Base-by-base conservation (phyloP, 2,329 filamentous ascomycete genomes). In the Lasiodiplodia sp. region DNA sequence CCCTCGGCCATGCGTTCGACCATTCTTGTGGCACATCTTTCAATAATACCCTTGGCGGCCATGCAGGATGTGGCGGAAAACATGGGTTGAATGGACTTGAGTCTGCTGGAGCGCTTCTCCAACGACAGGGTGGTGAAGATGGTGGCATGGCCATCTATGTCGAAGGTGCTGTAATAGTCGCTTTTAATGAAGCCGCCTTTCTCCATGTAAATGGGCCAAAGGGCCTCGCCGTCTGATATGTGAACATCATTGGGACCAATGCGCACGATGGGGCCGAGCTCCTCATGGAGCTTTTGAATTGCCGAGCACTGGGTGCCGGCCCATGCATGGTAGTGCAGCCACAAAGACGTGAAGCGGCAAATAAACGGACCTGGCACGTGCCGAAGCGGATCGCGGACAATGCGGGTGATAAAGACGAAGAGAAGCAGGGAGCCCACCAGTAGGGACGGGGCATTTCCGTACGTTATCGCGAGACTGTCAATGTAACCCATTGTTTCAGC, bases 141-240 rank as follows among this genome's bases (percentile, higher is more conserved):
- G 18, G 63, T 52, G 11, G n/a, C 28, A 16, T 28, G 18, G 14
- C n/a, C 11, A n/a, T 31, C 63, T 11, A 66, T 23, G 34, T 66
- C 23, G 49, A 66, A 66, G 34, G 21, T 66, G 16, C n/a, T 12
- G 23, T 66, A 66, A 5, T 25, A 31, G 3, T 12, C 49, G 69
- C 72, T 3, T 70, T 74, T 56, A 68, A 69, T 1, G 70, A 71
- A 66, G 73, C 51, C 47, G 1, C 44, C 52, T 2, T 18, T n/a
- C 25, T 72, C 70, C 14, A 83, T 73, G 73, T 89, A 88, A 38
- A 88, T 86, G 1, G 83, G 77, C 0, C 80, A 76, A 28, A 87
- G 72, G 0, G 83, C 85, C 58, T 74, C 73, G 1, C 74, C 72
- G 64, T 78, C 76, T 40, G 71, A 73, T 11, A 77, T 73, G 34